Conservation (phyloP, 163 green algal genomes). For the Volvox carteri region DNA sequence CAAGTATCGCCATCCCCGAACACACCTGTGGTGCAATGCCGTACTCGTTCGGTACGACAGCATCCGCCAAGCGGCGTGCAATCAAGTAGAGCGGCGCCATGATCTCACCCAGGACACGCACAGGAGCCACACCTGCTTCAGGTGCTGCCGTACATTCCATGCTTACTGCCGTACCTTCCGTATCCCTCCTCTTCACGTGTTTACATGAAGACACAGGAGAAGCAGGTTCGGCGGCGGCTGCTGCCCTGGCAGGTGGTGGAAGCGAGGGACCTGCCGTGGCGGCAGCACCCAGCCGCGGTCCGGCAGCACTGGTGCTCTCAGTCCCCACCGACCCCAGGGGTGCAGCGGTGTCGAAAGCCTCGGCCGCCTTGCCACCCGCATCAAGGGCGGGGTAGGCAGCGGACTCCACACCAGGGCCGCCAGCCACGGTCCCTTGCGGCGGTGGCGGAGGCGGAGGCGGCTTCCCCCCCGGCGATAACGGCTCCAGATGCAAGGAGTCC, state of each 20-base stretch:
- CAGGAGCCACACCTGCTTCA: not conserved
- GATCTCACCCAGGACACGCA: slow-evolving; percentile 35
- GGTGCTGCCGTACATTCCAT: too few relatives aligned
- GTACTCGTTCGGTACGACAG: slow-evolving; percentile 95
- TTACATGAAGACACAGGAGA: too few relatives aligned
- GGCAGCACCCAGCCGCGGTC: not conserved
- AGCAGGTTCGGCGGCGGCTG: too few relatives aligned
- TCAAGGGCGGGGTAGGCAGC: too few relatives aligned
- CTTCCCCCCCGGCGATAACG: not conserved
- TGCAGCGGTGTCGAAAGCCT: not conserved
- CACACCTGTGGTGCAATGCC: slow-evolving; percentile 76
- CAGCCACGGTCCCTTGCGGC: not conserved
- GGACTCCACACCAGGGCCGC: too few relatives aligned
- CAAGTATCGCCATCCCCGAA: too few relatives aligned
- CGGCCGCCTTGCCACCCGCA: too few relatives aligned
- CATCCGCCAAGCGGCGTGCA: slow-evolving; percentile 74
- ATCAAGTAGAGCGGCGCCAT: slow-evolving; percentile 73
- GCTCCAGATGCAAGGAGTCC: not conserved
- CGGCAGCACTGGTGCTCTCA: not conserved
- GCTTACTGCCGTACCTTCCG: too few relatives aligned
- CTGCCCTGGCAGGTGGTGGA: too few relatives aligned
- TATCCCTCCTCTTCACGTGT: too few relatives aligned
- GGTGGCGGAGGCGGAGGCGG: not conserved
- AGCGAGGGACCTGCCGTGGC: not conserved
- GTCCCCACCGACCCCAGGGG: not conserved